Conservation (phyloP, 768 basidiomycete genomes). For the Boletellus ananas region DNA sequence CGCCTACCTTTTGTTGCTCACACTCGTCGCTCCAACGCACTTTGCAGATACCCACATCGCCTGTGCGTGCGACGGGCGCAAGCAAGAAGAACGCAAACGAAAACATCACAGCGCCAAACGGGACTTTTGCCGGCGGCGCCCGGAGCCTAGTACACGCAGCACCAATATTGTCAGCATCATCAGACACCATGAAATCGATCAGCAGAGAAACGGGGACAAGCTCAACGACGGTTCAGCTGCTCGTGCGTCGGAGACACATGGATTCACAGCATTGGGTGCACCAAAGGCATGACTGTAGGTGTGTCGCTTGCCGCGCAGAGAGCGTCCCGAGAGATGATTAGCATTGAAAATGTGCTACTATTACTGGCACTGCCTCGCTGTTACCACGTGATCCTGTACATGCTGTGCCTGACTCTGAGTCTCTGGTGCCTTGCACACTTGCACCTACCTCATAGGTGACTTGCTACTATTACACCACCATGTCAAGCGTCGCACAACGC, state of each 20-base stretch:
- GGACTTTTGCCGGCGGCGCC: constrained; percentile 74
- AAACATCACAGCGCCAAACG: constrained; percentile 85
- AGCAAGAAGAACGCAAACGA: constrained; percentile 78
- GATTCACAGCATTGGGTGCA: too few relatives aligned
- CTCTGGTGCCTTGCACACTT: not conserved
- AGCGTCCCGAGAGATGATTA: too few relatives aligned
- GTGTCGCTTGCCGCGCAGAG: too few relatives aligned
- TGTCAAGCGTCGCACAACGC: not conserved
- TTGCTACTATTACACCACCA: not conserved
- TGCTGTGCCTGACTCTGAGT: too few relatives aligned
- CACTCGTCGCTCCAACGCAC: not conserved
- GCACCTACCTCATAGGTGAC: not conserved
- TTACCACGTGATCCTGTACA: too few relatives aligned
- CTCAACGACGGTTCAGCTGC: constrained; percentile 63
- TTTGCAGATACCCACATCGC: constrained; percentile 52
- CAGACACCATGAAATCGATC: not conserved
- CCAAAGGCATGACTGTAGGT: too few relatives aligned
- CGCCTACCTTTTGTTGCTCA: constrained; percentile 72
- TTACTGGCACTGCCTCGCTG: too few relatives aligned
- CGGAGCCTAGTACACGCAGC: constrained; percentile 78
- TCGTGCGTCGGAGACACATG: constrained; percentile 65
- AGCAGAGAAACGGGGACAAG: not conserved
- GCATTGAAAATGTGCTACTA: too few relatives aligned
- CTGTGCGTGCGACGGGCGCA: constrained; percentile 58
- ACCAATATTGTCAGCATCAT: constrained; percentile 52